Conservation (phyloP, 2,329 filamentous ascomycete species). For the Bipolaris zeicola region DNA sequence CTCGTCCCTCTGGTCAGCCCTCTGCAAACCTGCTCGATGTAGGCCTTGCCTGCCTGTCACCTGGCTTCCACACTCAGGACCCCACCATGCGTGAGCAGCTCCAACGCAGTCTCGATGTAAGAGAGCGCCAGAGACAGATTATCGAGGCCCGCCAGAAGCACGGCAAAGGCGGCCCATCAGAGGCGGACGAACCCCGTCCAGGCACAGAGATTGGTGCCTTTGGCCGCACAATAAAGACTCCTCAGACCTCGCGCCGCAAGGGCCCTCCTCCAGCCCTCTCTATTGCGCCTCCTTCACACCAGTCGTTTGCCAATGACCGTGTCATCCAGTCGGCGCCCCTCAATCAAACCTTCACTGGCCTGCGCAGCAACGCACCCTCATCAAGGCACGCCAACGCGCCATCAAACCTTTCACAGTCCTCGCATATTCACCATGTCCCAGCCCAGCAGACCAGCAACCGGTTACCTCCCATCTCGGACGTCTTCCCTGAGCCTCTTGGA, state of each 20-base stretch:
- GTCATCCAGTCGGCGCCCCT: conserved; percentile 97
- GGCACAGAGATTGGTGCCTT: conserved; percentile 50
- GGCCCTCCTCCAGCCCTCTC: conserved; percentile 85
- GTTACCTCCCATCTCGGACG: conserved; percentile 90
- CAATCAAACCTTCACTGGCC: conserved; percentile 91
- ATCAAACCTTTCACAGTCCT: conserved; percentile 80
- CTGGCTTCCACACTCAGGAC: conserved; percentile 94
- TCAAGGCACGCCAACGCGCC: conserved; percentile 82
- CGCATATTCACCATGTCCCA: conserved; percentile 88
- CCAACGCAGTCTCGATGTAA: conserved; percentile 88
- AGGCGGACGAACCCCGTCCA: conserved; percentile 38
- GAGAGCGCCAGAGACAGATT: conserved; percentile 91
- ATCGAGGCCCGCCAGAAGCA: conserved; percentile 94
- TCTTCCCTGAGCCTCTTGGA: conserved; percentile 81
- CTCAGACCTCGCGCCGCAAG: conserved; percentile 73
- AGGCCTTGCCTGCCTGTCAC: conserved; percentile 90
- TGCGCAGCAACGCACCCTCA: conserved; percentile 67
- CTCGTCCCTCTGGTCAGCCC: conserved; percentile 74
- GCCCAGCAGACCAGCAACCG: conserved; percentile 90
- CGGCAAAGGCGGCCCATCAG: conserved; percentile 54
- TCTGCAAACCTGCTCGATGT: conserved; percentile 83
- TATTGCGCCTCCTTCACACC: conserved; percentile 91
- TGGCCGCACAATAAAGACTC: conserved; percentile 64
- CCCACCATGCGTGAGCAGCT: conserved; percentile 96
- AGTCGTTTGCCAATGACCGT: conserved; percentile 89